These are phyloP conservation scores for Berkeleyomyces basicola DNA, from an alignment of 2,329 filamentous ascomycete genomes.

Conservation along the genomic window DNA sequence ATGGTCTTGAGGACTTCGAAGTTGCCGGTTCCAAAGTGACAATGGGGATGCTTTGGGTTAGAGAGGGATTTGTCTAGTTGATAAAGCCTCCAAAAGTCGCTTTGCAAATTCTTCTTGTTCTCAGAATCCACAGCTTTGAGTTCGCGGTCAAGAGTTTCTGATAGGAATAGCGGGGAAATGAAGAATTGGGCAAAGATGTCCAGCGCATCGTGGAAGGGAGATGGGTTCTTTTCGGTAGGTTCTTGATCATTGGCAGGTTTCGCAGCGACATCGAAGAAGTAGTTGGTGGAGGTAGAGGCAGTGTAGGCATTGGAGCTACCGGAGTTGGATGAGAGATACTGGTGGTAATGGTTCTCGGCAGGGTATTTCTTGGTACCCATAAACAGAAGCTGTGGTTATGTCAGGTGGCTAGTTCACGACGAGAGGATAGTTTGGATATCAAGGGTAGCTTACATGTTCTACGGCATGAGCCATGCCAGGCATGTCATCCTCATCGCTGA, in stretches of 20 bases:
- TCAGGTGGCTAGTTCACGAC: not conserved
- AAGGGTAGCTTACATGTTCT: conserved; percentile 50
- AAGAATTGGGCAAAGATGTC: conserved; percentile 94
- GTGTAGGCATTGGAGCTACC: conserved; percentile 94
- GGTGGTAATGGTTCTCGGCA: conserved; percentile 85
- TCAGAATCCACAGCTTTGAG: conserved; percentile 82
- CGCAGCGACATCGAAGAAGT: conserved; percentile 88
- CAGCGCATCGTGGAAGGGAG: conserved; percentile 58
- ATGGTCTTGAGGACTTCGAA: conserved; percentile 70
- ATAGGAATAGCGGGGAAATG: conserved; percentile 70
- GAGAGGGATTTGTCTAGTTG: conserved; percentile 81
- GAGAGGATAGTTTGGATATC: not conserved
- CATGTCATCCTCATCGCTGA: conserved; percentile 81
- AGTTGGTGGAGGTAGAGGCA: conserved; percentile 84
- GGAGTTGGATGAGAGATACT: conserved; percentile 79
- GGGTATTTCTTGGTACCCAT: conserved; percentile 99
- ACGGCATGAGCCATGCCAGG: conserved; percentile 92
- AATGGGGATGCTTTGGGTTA: conserved; percentile 74
- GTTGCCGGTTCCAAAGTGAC: conserved; percentile 84
- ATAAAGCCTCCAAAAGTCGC: conserved; percentile 71
- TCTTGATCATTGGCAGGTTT: conserved; percentile 48
- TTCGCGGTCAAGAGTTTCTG: conserved; percentile 72
- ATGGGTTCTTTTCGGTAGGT: conserved; percentile 37
- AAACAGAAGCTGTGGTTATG: conserved; percentile 50
- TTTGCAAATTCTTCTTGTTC: conserved; percentile 95